Evolutionary conservation across 768 basidiomycete genomes (phyloP).

Genomic region (Tricholomella constricta): DNA sequence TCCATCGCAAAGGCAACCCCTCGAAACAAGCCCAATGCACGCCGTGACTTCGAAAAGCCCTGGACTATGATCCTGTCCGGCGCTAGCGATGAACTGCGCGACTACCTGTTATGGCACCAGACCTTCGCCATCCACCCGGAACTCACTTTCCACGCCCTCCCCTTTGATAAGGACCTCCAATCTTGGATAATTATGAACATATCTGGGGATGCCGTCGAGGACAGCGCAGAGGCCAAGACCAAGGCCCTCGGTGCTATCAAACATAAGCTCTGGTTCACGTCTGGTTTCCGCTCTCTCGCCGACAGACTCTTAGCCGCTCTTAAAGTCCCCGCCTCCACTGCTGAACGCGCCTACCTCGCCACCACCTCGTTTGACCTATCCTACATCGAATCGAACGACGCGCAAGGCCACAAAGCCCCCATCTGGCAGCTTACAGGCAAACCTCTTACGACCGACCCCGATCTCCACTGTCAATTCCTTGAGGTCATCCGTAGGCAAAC

Average conservation of each 20-base stretch:
- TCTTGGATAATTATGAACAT: constrained; percentile 11
- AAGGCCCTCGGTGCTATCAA: constrained; percentile 2
- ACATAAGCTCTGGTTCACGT: neutral
- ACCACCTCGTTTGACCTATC: constrained; percentile 1
- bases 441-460: neutral
- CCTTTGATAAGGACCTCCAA: neutral
- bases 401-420: neutral
- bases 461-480: neutral
- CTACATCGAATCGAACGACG: constrained; percentile 3
- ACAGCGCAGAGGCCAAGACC: neutral
- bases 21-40: neutral
- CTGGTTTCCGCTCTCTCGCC: neutral
- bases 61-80: constrained; percentile 4
- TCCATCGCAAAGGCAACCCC: neutral
- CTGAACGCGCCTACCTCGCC: neutral
- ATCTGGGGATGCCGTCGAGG: constrained; percentile 4
- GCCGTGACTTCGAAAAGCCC: neutral
- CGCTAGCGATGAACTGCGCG: neutral
- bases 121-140: neutral
- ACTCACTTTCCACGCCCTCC: constrained; percentile 1
- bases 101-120: constrained; percentile 8
- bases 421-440: constrained; percentile 10
- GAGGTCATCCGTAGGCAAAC: neutral
- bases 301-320: neutral
- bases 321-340: neutral